Evolutionary conservation across 2,329 filamentous ascomycete species (phyloP).

Genomic region (Botryotinia globosa): DNA sequence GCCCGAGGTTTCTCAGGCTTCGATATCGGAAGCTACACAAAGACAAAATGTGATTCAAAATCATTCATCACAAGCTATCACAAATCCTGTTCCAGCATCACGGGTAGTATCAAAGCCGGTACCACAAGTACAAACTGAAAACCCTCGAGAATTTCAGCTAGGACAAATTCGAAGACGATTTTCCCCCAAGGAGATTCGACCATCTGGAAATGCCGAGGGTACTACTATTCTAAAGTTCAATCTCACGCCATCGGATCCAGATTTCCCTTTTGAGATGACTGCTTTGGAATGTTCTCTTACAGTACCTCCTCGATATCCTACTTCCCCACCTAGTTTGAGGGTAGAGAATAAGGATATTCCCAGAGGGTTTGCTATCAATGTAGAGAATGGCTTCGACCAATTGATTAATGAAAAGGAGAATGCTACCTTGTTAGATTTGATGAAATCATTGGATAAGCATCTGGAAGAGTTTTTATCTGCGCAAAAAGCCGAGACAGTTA

Average conservation of each 20-base stretch:
- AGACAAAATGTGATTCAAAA: slow-evolving; percentile 28
- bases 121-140: slow-evolving; percentile 59
- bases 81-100: slow-evolving; percentile 38
- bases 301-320: slow-evolving; percentile 64
- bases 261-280: slow-evolving; percentile 76
- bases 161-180: slow-evolving; percentile 70
- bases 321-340: slow-evolving; percentile 54
- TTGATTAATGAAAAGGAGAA: slow-evolving; percentile 55
- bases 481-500: slow-evolving; percentile 70
- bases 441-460: slow-evolving; percentile 69
- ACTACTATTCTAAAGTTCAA: slow-evolving; percentile 59
- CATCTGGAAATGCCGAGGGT: slow-evolving; percentile 24
- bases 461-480: slow-evolving; percentile 68
- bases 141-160: slow-evolving; percentile 72
- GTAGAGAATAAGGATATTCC: slow-evolving; percentile 70
- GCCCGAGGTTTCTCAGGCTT: slow-evolving; percentile 22
- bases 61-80: slow-evolving; percentile 38
- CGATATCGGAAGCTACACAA: slow-evolving; percentile 21
- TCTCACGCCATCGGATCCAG: slow-evolving; percentile 72
- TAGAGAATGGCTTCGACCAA: slow-evolving; percentile 69
- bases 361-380: slow-evolving; percentile 70
- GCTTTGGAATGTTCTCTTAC: slow-evolving; percentile 64
- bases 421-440: slow-evolving; percentile 61
- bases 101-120: slow-evolving; percentile 63
- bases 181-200: slow-evolving; percentile 45